Evolutionary conservation across 768 basidiomycete genomes (phyloP).

Genomic region (Cystofilobasidium bisporidii): DNA sequence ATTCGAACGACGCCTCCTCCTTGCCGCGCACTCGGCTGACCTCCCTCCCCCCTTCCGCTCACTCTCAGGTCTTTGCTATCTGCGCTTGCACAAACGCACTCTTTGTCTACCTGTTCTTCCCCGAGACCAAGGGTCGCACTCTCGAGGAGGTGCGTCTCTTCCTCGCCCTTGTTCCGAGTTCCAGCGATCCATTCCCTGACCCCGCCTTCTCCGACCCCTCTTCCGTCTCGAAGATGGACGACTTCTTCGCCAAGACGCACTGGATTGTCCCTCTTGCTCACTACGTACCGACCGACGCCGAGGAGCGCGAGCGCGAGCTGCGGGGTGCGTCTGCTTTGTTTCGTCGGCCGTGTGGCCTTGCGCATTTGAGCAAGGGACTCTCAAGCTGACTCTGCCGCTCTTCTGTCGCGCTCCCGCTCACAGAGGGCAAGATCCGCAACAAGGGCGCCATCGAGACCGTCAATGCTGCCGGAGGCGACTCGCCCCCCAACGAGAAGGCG

Average conservation of each 20-base stretch:
- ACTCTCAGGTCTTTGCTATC: conserved; percentile 44
- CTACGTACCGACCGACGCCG: conserved; percentile 13
- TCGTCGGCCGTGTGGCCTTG: not conserved
- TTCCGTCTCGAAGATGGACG: conserved; percentile 34
- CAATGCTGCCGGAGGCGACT: not conserved
- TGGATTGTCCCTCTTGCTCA: conserved; percentile 33
- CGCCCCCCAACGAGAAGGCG: not conserved
- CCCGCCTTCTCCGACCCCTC: no score
- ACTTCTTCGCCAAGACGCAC: conserved; percentile 31
- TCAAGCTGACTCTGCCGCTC: no score
- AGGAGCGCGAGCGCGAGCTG: conserved; percentile 30
- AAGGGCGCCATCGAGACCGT: not conserved
- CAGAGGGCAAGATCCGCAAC: not conserved
- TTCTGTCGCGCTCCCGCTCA: no score
- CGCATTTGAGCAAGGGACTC: no score
- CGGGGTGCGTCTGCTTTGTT: not conserved
- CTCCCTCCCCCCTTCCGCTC: not conserved
- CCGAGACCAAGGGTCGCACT: not conserved
- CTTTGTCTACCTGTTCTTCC: not conserved
- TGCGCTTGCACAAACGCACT: conserved; percentile 46
- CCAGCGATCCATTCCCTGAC: no score
- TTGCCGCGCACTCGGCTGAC: conserved; percentile 38
- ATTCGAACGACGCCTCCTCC: not conserved
- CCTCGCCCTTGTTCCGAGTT: not conserved
- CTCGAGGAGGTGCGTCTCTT: not conserved